Base-by-base conservation (phyloP, 2,329 filamentous ascomycete species). In the Emericellopsis cladophorae region DNA sequence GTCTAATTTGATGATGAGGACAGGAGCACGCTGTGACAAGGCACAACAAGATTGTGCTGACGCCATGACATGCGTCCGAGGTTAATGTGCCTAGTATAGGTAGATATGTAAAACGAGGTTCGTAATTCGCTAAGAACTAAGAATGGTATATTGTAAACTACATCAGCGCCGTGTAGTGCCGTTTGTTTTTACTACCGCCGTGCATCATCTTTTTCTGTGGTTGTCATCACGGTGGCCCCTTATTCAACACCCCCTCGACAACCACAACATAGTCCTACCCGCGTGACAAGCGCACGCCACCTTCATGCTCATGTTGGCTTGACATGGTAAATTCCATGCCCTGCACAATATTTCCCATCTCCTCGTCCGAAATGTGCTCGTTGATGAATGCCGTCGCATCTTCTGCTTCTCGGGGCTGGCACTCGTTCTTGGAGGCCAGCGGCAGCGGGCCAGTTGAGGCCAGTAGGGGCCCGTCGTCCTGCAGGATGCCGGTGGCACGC, bases 401-500 rank as follows among this genome's bases (percentile, higher is more conserved):
- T 14, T 24, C 39, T 6, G 36, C 37, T 1, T 18, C 11, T 6
- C 31, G 26, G 37, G 39, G 38, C 36, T 36, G 37, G 40, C 32
- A 35, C 42, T 42, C 40, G 9, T 44, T 22, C 16, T 32, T 12
- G 3, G 36, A 34, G 16, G 40, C 21, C 31, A 10, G 23, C 16
- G 26, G 26, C 26, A 29, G 12, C 26, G 26, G 26, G 7, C 26
- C 26, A 9, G 26, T 58, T 2, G 52, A 46, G 0, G 64, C 60
- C 0, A 79, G 60, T 2, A 72, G 73, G 0, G 73, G 73, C 0
- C 74, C 70, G 5, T 61, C 56, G 9, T 64, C 59, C n/a, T 62
- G 54, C 1, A 70, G 54, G 24, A 80, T 68, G 15, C 73, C 73
- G 1, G 61, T 64, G 37, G 74, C 67, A 10, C 73, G 67, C 54